phyloP scores from a whole-genome alignment of 495 filamentous ascomycete genomes.

The Lophiostoma macrostomum region DNA sequence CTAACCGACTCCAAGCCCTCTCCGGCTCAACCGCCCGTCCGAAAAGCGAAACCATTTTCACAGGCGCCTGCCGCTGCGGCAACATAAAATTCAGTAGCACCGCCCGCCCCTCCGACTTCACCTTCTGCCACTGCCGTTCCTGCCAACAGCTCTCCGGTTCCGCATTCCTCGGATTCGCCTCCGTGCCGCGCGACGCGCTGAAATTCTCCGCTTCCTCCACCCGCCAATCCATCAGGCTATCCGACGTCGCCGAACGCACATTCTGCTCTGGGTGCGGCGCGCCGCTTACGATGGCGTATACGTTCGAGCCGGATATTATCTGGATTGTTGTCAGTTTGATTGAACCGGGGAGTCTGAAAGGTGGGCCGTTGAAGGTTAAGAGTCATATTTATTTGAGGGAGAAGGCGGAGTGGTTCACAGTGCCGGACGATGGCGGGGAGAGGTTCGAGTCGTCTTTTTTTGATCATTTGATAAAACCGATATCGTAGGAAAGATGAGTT shows the following conservation, averaged over 20 bases:
- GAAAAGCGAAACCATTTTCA: conserved; percentile 1
- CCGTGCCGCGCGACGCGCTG: conserved; percentile 1
- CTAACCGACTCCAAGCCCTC: background rate
- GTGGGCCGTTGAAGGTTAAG: conserved; percentile 7
- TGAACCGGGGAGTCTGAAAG: conserved; percentile 10
- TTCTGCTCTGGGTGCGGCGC: conserved; percentile 25
- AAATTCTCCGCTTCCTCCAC: background rate
- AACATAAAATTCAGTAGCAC: conserved; percentile 12
- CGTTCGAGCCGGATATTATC: background rate
- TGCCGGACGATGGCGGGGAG: conserved; percentile 23
- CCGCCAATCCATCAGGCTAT: conserved; percentile 13
- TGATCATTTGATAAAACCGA: no score
- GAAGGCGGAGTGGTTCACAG: conserved; percentile 20
- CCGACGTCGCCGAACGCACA: conserved; percentile 8
- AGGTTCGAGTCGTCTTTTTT: background rate
- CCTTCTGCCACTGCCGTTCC: conserved; percentile 27
- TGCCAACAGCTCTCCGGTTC: conserved; percentile 29
- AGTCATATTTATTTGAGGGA: conserved; percentile 28
- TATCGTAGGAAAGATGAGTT: no score
- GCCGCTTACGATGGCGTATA: conserved; percentile 30
- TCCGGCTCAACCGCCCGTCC: background rate
- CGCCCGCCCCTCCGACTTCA: conserved; percentile 10
- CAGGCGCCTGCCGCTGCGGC: conserved; percentile 27
- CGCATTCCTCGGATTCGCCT: conserved; percentile 15
- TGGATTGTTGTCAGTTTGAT: conserved; percentile 18